Evolutionary conservation across 352 stramenopile genomes (phyloP), one percentile per base, ranked within the genome.

Genomic region (Pythium aristosporum): DNA sequence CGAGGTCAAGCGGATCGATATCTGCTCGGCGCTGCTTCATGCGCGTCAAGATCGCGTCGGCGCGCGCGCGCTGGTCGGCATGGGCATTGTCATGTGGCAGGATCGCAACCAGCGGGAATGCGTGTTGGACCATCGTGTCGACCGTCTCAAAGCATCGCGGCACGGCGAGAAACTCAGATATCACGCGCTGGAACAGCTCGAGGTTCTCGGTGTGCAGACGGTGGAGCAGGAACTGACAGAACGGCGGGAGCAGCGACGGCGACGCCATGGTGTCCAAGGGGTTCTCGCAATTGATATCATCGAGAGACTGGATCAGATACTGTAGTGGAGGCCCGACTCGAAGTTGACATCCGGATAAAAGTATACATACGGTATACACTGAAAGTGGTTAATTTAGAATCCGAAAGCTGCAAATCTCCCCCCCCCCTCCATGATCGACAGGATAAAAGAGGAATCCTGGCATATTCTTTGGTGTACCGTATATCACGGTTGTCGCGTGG

Each of bases 211-310:
- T 67, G 16, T 56, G 21, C 0, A 67, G 13, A 15, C 60, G 60
- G 36, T 61, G 32, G 2, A 50, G 18, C 3, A 67, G 42, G 20
- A 49, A 67, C 51, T 67, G 60, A 42, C 46, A 61, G 60, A 67
- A 67, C n/a, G 60, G 60, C 41, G 61, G 51, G 42, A 67, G 51
- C 43, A 60, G 52, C 60, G 59, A 59, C 15, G 32, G 21, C 21
- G 39, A 23, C 11, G 18, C 36, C 36, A 23, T 48, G 51, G 32
- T 58, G 53, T 21, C 13, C 13, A 4, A 46, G 36, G 36, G n/a
- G n/a, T n/a, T n/a, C n/a, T n/a, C n/a, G n/a, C n/a, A n/a, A n/a
- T n/a, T n/a, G n/a, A n/a, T n/a, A n/a, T n/a, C n/a, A n/a, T n/a
- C n/a, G n/a, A n/a, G n/a, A n/a, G n/a, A n/a, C n/a, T n/a, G n/a